A percentile compares a stretch with the other conserved stretches of the same genome.
phyloP scores from a whole-genome alignment of 495 filamentous ascomycete genomes.

The Xylaria palmicola region DNA sequence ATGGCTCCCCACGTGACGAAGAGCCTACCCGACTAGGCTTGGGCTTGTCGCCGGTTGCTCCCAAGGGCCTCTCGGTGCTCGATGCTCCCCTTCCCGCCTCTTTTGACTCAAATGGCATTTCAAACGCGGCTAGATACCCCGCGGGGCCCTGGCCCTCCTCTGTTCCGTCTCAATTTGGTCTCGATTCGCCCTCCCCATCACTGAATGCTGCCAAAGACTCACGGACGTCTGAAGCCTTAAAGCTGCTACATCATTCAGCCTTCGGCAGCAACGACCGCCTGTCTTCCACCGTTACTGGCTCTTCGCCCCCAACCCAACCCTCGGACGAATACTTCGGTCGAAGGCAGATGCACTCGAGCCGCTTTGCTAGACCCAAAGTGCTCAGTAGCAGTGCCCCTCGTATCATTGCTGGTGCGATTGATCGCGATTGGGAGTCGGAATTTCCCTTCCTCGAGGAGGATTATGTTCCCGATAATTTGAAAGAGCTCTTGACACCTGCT shows the following conservation, averaged over 20 bases:
- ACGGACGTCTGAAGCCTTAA: conserved; percentile 69
- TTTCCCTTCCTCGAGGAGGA: conserved; percentile 88
- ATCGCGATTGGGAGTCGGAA: conserved; percentile 77
- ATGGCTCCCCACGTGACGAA: conserved; percentile 86
- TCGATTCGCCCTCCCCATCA: conserved; percentile 85
- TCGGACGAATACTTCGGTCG: conserved; percentile 65
- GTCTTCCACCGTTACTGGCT: conserved; percentile 53
- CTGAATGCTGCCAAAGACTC: conserved; percentile 55
- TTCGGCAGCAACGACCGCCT: conserved; percentile 61
- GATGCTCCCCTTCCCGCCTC: conserved; percentile 94
- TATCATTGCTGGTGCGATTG: conserved; percentile 47
- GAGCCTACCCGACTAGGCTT: conserved; percentile 55
- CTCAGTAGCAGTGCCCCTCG: conserved; percentile 78
- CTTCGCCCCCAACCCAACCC: conserved; percentile 63
- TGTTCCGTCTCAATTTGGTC: conserved; percentile 85
- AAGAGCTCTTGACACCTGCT: conserved; percentile 88
- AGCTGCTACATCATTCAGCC: conserved; percentile 78
- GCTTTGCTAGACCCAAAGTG: conserved; percentile 68
- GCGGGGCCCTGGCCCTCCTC: conserved; percentile 85
- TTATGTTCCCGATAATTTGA: conserved; percentile 79
- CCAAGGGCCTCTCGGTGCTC: conserved; percentile 73
- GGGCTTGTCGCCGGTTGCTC: conserved; percentile 70
- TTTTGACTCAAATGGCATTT: conserved; percentile 95
- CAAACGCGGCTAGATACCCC: conserved; percentile 72
- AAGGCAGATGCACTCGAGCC: conserved; percentile 81